These are phyloP conservation scores for Leishmania tropica DNA, from an alignment of 208 protist genomes.

Conservation along the genomic window DNA sequence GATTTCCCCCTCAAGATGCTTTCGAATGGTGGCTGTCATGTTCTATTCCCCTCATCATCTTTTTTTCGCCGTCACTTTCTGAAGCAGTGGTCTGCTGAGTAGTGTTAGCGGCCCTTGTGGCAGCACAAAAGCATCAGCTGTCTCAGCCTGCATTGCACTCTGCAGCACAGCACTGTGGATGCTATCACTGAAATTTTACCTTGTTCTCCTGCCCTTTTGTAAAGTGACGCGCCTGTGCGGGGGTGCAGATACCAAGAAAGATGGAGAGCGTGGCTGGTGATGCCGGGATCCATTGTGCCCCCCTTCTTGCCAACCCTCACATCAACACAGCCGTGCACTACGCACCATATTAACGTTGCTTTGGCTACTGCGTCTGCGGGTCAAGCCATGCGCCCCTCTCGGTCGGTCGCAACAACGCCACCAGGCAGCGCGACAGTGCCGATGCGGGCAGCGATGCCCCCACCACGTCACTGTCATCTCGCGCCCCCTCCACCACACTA, in stretches of 20 bases:
- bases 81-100: background rate
- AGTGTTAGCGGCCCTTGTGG: background rate
- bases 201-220: too few relatives aligned
- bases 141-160: background rate
- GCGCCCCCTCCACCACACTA: slow-evolving; percentile 10
- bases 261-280: background rate
- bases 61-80: background rate
- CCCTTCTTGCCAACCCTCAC: background rate
- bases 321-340: background rate
- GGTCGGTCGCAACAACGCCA: background rate
- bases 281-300: too few relatives aligned
- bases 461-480: background rate
- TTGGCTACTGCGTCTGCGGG: background rate
- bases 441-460: background rate
- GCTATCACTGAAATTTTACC: background rate
- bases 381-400: background rate
- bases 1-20: background rate
- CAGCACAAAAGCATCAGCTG: background rate
- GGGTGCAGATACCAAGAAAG: background rate
- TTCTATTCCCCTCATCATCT: background rate
- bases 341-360: background rate
- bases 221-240: background rate
- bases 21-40: background rate
- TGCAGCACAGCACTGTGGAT: background rate
- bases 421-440: slow-evolving; percentile 4